phyloP scores from a whole-genome alignment of 768 basidiomycete genomes.

The Tephrocybe sp. region DNA sequence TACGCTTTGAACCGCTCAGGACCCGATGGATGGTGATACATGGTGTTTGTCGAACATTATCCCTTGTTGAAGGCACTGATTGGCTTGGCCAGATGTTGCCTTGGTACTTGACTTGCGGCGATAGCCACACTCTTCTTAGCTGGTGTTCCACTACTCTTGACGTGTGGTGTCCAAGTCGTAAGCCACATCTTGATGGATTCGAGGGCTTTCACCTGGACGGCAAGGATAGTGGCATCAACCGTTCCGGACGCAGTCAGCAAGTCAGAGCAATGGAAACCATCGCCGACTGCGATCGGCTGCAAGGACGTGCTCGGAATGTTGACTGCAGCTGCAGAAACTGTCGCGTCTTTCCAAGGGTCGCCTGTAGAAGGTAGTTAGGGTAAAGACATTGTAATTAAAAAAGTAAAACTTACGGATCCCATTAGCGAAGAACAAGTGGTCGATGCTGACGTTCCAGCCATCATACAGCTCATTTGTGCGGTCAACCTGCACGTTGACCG shows the following conservation, averaged over 20 bases:
- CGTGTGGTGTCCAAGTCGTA: conserved; percentile 21
- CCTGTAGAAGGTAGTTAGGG: conserved; percentile 35
- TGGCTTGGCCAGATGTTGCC: background rate
- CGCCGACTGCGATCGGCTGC: conserved; percentile 57
- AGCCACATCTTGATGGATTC: conserved; percentile 59
- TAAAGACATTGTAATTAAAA: background rate
- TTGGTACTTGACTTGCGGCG: background rate
- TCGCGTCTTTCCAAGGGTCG: conserved; percentile 73
- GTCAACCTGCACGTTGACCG: conserved; percentile 41
- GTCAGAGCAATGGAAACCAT: conserved; percentile 74
- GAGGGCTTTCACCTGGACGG: conserved; percentile 56
- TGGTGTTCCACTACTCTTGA: background rate
- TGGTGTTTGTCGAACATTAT: background rate
- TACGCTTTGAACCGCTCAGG: no score
- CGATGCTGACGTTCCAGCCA: conserved; percentile 61
- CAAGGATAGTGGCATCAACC: conserved; percentile 49
- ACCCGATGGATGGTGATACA: no score
- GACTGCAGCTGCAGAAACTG: conserved; percentile 57
- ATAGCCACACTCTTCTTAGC: background rate
- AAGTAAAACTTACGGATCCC: conserved; percentile 49
- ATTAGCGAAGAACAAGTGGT: conserved; percentile 68
- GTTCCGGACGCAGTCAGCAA: conserved; percentile 37
- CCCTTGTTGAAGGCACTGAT: background rate
- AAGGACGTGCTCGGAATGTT: conserved; percentile 43
- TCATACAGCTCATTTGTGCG: conserved; percentile 49